Conservation (phyloP, 225 moss, liverwort and hornwort species). For the Lunularia cruciata region DNA sequence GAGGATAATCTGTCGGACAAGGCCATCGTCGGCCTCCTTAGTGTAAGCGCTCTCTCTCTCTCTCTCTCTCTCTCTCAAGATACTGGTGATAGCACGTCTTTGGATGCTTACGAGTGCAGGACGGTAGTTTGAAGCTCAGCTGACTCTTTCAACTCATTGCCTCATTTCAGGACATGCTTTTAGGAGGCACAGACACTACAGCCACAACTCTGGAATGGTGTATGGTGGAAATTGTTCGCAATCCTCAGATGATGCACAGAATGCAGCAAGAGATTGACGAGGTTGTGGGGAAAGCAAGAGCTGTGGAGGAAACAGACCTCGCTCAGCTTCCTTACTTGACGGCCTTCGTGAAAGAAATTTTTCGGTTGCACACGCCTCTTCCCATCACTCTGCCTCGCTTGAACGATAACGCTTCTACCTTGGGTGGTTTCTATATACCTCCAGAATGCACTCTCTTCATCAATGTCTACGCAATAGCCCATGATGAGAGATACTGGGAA, state of each 20-base stretch:
- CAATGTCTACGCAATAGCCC: constrained; percentile 44
- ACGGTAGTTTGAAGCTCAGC: background rate
- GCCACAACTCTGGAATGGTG: constrained; percentile 51
- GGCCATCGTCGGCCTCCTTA: constrained; percentile 35
- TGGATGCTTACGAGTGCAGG: background rate
- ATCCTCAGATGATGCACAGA: constrained; percentile 29
- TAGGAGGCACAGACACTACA: constrained; percentile 49
- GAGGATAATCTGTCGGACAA: constrained; percentile 38
- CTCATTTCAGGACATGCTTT: constrained; percentile 38
- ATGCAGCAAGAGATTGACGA: constrained; percentile 42
- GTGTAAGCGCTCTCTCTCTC: constrained; percentile 34
- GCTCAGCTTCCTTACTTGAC: constrained; percentile 32
- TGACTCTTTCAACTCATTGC: background rate
- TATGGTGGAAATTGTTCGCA: constrained; percentile 38
- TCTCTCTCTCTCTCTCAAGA: too few species aligned
- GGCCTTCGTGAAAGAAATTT: constrained; percentile 45
- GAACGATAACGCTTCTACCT: constrained; percentile 27
- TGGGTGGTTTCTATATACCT: constrained; percentile 49
- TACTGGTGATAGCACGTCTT: too few species aligned
- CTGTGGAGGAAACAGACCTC: constrained; percentile 45
- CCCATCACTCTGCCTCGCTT: constrained; percentile 46
- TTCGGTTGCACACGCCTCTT: constrained; percentile 42
- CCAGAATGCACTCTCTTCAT: constrained; percentile 39
- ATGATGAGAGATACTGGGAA: constrained; percentile 44
- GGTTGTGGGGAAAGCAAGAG: constrained; percentile 35